Percentiles rank a stretch among this genome's conserved stretches.
Conservation (phyloP, 306 rosid genomes). For the Lathyrus oleraceus region DNA sequence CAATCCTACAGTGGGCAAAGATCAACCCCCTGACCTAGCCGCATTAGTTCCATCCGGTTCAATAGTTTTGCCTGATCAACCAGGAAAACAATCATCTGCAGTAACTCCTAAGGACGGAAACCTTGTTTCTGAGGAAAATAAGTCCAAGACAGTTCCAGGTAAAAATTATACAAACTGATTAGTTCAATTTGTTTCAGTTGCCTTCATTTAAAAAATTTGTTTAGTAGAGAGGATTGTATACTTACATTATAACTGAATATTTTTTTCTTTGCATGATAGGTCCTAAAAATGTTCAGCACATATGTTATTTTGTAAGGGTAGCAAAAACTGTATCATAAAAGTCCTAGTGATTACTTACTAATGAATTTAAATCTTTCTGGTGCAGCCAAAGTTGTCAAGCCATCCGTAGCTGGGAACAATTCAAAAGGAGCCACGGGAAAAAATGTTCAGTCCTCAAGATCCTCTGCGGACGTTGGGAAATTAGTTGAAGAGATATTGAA, state of each 20-base stretch:
- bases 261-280: background rate
- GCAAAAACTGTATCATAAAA: slow-evolving; percentile 9
- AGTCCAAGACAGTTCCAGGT: slow-evolving; percentile 52
- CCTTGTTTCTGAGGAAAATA: slow-evolving; percentile 40
- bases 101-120: slow-evolving; percentile 43
- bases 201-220: background rate
- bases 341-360: background rate
- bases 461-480: slow-evolving; percentile 63
- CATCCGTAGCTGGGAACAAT: slow-evolving; percentile 44
- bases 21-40: slow-evolving; percentile 97
- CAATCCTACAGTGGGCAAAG: slow-evolving; percentile 83
- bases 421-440: slow-evolving; percentile 54
- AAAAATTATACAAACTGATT: slow-evolving; percentile 7
- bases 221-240: slow-evolving; percentile 20
- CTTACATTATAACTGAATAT: slow-evolving; percentile 2
- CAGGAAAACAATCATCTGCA: slow-evolving; percentile 54
- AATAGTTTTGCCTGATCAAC: slow-evolving; percentile 49
- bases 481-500: slow-evolving; percentile 75
- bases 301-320: slow-evolving; percentile 16
- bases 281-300: background rate
- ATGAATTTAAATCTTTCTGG: slow-evolving; percentile 21
- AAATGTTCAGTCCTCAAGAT: slow-evolving; percentile 35
- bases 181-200: slow-evolving; percentile 19
- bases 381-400: slow-evolving; percentile 54
- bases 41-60: slow-evolving; percentile 66